Evolutionary conservation across 1,284 basidiomycete species (phyloP), one percentile per base, ranked within the genome.

Genomic region (Golubevia pallescens): DNA sequence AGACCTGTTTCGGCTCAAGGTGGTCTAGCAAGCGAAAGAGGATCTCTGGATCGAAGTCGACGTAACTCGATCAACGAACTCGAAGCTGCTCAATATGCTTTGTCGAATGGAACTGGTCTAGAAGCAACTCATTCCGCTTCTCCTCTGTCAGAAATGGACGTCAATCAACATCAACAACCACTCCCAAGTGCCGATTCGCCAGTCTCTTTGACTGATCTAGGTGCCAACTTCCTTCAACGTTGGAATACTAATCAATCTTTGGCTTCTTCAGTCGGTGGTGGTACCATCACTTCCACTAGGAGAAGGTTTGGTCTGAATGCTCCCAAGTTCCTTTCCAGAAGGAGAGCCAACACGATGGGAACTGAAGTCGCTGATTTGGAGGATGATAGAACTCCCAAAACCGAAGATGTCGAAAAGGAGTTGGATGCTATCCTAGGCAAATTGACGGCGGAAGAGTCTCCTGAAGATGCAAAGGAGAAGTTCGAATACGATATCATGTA

Each of bases 401-500:
- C 14, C 21, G 34, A 67, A 38, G 51, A 59, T 55, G 65, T 71
- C 1, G 77, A 75, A 20, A 67, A 69, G 2, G 74, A 79, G 63
- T 69, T 77, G 48, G 73, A 77, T 38, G 32, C 58, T 14, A 66
- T 77, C 61, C 72, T 78, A 1, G 73, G 68, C 58, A 74, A 79
- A 57, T 59, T 74, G 38, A 72, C 68, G 13, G 62, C 67, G 21
- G 65, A 76, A 48, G 62, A 78, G 48, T 75, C 69, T 3, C 77
- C 75, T 19, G 75, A 75, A 2, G 69, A 72, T 51, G 58, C 23
- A 61, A 68, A 70, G 38, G 71, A 69, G 48, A 69, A 68, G 57
- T 77, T 70, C 65, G 78, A 81, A 58, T 84, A 80, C 54, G 81
- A 84, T 62, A 71, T 84, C 48, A 70, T 84, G 20, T 80, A 83